A percentile compares a stretch with the other conserved stretches of the same genome.
phyloP scores from a whole-genome alignment of 1,284 basidiomycete genomes.

The Tranzscheliella williamsii region DNA sequence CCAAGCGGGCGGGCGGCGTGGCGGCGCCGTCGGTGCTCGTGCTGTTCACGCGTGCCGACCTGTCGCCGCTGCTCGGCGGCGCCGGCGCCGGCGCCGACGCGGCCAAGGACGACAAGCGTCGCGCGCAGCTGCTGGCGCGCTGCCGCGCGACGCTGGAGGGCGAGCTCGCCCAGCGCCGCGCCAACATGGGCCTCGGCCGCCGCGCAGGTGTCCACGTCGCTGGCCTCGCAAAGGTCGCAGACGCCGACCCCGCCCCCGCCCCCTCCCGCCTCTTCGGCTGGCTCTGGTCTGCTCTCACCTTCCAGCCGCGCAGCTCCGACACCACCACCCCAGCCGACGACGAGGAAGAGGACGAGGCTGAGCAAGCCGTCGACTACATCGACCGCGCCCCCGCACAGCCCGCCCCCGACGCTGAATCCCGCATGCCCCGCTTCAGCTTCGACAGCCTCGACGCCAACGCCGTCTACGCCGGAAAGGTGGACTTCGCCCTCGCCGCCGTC shows the following conservation, averaged over 20 bases:
- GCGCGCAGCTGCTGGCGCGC: slow-evolving; percentile 46
- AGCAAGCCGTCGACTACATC: slow-evolving; percentile 50
- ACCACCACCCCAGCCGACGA: slow-evolving; percentile 16
- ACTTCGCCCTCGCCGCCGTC: slow-evolving; percentile 41
- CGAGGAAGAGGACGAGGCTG: slow-evolving; percentile 45
- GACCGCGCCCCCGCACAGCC: slow-evolving; percentile 25
- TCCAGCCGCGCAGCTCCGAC: not conserved
- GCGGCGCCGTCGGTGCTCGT: slow-evolving; percentile 44
- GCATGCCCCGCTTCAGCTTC: slow-evolving; percentile 23
- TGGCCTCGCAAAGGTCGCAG: slow-evolving; percentile 46
- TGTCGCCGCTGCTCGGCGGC: slow-evolving; percentile 49
- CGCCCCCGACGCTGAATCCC: not conserved
- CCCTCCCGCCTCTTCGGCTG: slow-evolving; percentile 29
- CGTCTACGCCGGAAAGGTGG: slow-evolving; percentile 40
- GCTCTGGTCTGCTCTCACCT: slow-evolving; percentile 34
- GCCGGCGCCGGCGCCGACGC: slow-evolving; percentile 7
- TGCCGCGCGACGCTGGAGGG: slow-evolving; percentile 48
- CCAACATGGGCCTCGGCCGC: slow-evolving; percentile 44
- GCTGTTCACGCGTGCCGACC: slow-evolving; percentile 55
- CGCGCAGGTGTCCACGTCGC: slow-evolving; percentile 45
- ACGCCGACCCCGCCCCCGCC: slow-evolving; percentile 5
- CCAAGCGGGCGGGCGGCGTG: slow-evolving; percentile 1
- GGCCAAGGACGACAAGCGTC: slow-evolving; percentile 42
- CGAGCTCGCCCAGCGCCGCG: slow-evolving; percentile 42
- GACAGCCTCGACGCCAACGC: slow-evolving; percentile 46